Percentiles rank a stretch among this genome's conserved stretches.
These are phyloP conservation scores for Malus orientalis DNA, from an alignment of 306 rosid genomes.

Conservation along the genomic window DNA sequence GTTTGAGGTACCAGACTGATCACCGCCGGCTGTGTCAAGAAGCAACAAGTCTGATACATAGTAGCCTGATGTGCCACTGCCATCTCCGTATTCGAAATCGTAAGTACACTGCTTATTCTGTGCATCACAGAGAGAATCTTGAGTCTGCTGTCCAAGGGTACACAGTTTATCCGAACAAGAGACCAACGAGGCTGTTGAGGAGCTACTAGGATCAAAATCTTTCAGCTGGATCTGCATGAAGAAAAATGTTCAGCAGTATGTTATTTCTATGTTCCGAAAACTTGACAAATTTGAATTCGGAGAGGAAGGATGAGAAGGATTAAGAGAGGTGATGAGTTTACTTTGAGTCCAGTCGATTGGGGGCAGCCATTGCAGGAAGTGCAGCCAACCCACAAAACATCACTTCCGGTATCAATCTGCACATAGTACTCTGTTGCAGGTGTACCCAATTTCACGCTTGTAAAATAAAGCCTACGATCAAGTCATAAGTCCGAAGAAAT, in stretches of 20 bases:
- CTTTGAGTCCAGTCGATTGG: slow-evolving; percentile 65
- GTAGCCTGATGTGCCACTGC: slow-evolving; percentile 92
- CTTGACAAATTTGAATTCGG: slow-evolving; percentile 5
- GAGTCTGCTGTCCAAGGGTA: slow-evolving; percentile 45
- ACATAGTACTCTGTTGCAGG: slow-evolving; percentile 84
- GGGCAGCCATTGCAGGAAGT: slow-evolving; percentile 90
- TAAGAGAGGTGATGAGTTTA: slow-evolving; percentile 20
- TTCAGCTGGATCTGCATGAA: slow-evolving; percentile 59
- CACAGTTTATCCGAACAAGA: slow-evolving; percentile 81
- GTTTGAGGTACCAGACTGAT: slow-evolving; percentile 37
- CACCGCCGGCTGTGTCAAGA: slow-evolving; percentile 32
- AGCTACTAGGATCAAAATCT: slow-evolving; percentile 54
- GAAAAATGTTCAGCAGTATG: background rate
- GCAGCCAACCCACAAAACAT: slow-evolving; percentile 89
- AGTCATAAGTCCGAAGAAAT: background rate
- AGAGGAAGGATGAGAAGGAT: background rate
- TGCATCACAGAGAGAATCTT: slow-evolving; percentile 61
- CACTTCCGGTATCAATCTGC: slow-evolving; percentile 98
- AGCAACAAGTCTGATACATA: slow-evolving; percentile 69
- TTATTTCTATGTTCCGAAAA: background rate
- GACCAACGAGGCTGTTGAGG: slow-evolving; percentile 59
- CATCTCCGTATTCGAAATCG: slow-evolving; percentile 89
- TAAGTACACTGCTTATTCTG: slow-evolving; percentile 74
- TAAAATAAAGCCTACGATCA: slow-evolving; percentile 61
- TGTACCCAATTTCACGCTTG: slow-evolving; percentile 73